Conservation (phyloP, 305 asterid genomes). For the Plantago rigida region DNA sequence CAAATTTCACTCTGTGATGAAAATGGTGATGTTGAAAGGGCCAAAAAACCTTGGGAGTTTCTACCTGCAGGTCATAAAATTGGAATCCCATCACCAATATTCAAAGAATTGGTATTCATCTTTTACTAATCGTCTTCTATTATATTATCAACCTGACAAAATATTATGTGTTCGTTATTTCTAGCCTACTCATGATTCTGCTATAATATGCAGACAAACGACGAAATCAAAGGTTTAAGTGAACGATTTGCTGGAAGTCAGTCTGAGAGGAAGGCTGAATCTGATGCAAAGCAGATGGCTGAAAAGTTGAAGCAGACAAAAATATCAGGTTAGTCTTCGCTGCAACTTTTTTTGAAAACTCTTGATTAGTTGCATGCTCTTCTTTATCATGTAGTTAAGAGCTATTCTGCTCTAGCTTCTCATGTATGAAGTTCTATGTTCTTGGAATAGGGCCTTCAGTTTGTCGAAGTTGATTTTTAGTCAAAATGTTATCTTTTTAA, state of each 20-base stretch:
- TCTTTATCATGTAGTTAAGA: too few relatives aligned
- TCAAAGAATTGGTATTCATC: slow-evolving; percentile 64
- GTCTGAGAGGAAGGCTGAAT: slow-evolving; percentile 69
- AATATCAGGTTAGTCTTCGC: slow-evolving; percentile 46
- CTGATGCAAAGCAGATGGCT: slow-evolving; percentile 52
- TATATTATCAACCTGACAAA: slow-evolving; percentile 12
- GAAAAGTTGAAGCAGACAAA: slow-evolving; percentile 54
- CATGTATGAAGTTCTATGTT: too few relatives aligned
- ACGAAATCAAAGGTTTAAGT: slow-evolving; percentile 54
- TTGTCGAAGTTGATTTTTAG: too few relatives aligned
- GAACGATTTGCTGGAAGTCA: slow-evolving; percentile 82
- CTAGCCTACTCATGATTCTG: slow-evolving; percentile 19
- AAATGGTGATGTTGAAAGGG: slow-evolving; percentile 55
- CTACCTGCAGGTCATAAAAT: slow-evolving; percentile 73
- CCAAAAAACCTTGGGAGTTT: slow-evolving; percentile 75
- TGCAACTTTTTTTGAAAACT: neutral
- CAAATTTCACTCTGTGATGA: slow-evolving; percentile 64
- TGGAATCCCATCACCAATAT: slow-evolving; percentile 76
- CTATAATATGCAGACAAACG: slow-evolving; percentile 56
- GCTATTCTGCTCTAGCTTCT: neutral
- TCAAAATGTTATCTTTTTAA: too few relatives aligned
- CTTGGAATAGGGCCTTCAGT: too few relatives aligned
- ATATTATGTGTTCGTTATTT: slow-evolving; percentile 14
- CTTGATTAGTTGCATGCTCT: neutral
- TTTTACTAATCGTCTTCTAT: slow-evolving; percentile 13